Conservation (phyloP, 768 basidiomycete species). For the Termitomyces sp. region DNA sequence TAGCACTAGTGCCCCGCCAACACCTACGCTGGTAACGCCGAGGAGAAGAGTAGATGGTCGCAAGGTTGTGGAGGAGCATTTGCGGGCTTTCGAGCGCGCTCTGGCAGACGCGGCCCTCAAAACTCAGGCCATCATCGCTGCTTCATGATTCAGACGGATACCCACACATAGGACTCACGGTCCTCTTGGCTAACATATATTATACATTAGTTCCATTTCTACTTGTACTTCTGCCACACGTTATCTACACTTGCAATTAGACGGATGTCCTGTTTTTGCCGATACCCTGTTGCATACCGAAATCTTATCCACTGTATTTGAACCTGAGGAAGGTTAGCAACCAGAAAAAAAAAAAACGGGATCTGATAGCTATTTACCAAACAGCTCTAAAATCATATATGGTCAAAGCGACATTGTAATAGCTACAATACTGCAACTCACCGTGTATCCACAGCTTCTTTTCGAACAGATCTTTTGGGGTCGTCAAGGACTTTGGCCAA, state of each 20-base stretch:
- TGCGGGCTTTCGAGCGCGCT: conserved; percentile 69
- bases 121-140: conserved; percentile 74
- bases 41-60: conserved; percentile 60
- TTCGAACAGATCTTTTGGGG: conserved; percentile 77
- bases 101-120: conserved; percentile 68
- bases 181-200: conserved; percentile 23
- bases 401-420: background rate
- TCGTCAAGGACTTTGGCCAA: conserved; percentile 81
- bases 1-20: conserved; percentile 17
- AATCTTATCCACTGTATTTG: conserved; percentile 47
- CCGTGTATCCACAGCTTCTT: conserved; percentile 83
- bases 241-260: conserved; percentile 18
- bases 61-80: conserved; percentile 69
- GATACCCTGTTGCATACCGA: conserved; percentile 11
- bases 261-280: conserved; percentile 17
- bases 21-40: conserved; percentile 21
- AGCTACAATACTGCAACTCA: conserved; percentile 12
- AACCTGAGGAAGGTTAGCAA: conserved; percentile 36
- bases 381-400: conserved; percentile 29
- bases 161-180: conserved; percentile 10
- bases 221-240: conserved; percentile 22
- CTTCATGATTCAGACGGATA: conserved; percentile 37
- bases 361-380: conserved; percentile 29
- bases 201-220: conserved; percentile 19
- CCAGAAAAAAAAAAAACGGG: background rate